Base-by-base conservation (phyloP, 2,329 filamentous ascomycete species). In the Atkinsonella hypoxylon region DNA sequence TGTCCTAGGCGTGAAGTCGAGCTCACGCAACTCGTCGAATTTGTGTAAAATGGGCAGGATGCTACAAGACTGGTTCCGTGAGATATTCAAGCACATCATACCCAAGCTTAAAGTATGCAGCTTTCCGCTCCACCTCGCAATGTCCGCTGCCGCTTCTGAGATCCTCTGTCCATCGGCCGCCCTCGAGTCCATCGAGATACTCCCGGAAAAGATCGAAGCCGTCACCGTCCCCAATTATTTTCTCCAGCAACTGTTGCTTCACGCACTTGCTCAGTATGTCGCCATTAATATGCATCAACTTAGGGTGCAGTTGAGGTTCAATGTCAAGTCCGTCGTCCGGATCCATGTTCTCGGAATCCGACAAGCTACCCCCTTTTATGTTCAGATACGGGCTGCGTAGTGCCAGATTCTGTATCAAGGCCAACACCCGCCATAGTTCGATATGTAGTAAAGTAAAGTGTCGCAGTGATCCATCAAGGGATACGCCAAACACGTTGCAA, bases 331-430 rank as follows among this genome's bases (percentile, higher is more conserved):
- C 47, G 3, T 54, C 60, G 13, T 61, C 59, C 20, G 62, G 47
- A 18, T 60, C 56, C 40, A 52, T 41, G n/a, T 55, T 59, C 36
- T 42, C 49, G 7, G 43, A 39, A 34, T 47, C 45, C 10, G 49
- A 50, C 17, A 32, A 12, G 32, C 22, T 26, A 7, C 10, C 36
- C 4, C 31, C 22, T 30, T 45, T 5, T 11, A 78, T 75, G 52
- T 73, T 80, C 12, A 81, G 64, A 3, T 61, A 56, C 7, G 64
- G 59, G 26, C 73, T 76, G 26, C 66, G 63, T 45, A 74, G 64
- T 30, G 79, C 81, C 45, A 94, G 63, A 52, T 85, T 83, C 60
- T 94, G 83, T 1, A 96, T 62, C 55, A 91, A 81, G 51, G 77
- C 76, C 5, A 97, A 72, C 4, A 95, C 71, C 7, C 75, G 74